Conservation (phyloP, 2,329 filamentous ascomycete species). For the Phialophora expanda region DNA sequence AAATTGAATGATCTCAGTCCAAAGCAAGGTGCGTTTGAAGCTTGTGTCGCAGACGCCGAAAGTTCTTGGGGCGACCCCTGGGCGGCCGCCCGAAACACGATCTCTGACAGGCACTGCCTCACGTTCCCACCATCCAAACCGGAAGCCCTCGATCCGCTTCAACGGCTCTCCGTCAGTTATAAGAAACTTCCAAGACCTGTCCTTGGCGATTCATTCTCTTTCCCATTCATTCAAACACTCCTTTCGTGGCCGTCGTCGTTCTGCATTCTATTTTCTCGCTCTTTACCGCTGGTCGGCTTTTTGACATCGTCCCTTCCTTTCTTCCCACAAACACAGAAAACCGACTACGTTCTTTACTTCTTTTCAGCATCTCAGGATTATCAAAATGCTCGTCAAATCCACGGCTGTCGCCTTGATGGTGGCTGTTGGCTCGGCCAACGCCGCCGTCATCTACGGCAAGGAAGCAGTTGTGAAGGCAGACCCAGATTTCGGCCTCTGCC, state of each 20-base stretch:
- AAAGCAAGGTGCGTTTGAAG: conserved; percentile 8
- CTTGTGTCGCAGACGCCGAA: conserved; percentile 15
- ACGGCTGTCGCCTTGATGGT: conserved; percentile 29
- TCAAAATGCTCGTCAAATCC: conserved; percentile 34
- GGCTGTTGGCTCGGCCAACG: conserved; percentile 31
- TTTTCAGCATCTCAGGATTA: conserved; percentile 15
- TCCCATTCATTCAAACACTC: conserved; percentile 23
- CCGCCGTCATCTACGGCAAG: conserved; percentile 31
- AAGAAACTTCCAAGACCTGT: conserved; percentile 34
- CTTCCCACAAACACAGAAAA: conserved; percentile 9
- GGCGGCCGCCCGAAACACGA: conserved; percentile 29
- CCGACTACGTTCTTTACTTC: conserved; percentile 16
- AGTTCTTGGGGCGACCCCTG: conserved; percentile 23
- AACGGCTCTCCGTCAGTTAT: conserved; percentile 21
- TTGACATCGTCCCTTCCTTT: conserved; percentile 29
- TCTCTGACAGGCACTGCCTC: conserved; percentile 31
- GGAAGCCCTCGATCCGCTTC: conserved; percentile 26
- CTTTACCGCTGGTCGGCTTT: conserved; percentile 37
- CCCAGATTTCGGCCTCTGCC: conserved; percentile 57
- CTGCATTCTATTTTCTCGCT: conserved; percentile 21
- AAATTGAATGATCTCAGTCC: conserved; percentile 9
- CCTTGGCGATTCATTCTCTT: conserved; percentile 5
- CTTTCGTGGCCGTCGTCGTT: conserved; percentile 15
- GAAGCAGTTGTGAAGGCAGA: conserved; percentile 37
- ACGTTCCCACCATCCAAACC: conserved; percentile 28